Evolutionary conservation across 768 basidiomycete species (phyloP).

Genomic region (Naganishia onofrii): DNA sequence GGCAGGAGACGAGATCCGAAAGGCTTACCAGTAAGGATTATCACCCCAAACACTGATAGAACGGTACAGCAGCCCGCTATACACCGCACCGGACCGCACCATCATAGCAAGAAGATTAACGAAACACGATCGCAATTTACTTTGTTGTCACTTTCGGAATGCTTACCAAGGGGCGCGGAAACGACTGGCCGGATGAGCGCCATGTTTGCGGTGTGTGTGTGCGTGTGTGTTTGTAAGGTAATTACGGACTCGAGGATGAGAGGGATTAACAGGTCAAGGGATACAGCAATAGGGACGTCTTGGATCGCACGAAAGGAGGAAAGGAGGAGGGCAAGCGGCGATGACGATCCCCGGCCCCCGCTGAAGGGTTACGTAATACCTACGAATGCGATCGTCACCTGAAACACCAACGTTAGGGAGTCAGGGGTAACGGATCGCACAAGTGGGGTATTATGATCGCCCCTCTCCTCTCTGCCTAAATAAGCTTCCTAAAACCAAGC

Average conservation of each 20-base stretch:
- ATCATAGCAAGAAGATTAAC: neutral
- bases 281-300: too few relatives aligned
- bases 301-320: too few relatives aligned
- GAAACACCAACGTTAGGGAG: neutral
- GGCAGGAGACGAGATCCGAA: too few relatives aligned
- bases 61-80: constrained; percentile 51
- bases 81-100: neutral
- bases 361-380: neutral
- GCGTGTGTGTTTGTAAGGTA: too few relatives aligned
- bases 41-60: constrained; percentile 50
- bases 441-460: neutral
- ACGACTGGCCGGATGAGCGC: constrained; percentile 46
- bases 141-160: too few relatives aligned
- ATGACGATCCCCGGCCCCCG: too few relatives aligned
- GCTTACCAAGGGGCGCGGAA: constrained; percentile 48
- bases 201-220: constrained; percentile 23
- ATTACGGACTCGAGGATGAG: too few relatives aligned
- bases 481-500: too few relatives aligned
- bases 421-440: neutral
- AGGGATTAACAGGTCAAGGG: too few relatives aligned
- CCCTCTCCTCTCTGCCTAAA: too few relatives aligned
- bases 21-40: constrained; percentile 49
- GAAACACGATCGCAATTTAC: too few relatives aligned
- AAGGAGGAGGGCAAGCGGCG: too few relatives aligned
- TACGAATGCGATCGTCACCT: neutral